phyloP scores from a whole-genome alignment of 1,139 yeast species.

The Blastobotrys proliferans region DNA sequence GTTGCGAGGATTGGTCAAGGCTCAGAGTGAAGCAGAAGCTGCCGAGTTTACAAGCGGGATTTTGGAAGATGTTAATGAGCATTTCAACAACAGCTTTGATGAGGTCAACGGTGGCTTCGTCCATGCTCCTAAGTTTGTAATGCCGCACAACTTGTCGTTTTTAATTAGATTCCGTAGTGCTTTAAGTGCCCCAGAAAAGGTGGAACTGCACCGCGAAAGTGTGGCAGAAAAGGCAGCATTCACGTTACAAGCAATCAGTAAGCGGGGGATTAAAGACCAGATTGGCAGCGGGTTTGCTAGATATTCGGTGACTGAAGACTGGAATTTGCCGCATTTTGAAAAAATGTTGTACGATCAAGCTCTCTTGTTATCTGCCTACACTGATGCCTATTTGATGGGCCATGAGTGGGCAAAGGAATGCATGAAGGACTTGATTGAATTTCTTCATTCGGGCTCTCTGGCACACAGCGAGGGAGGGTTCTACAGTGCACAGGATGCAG shows the following conservation, averaged over 20 bases:
- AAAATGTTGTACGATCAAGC: conserved; percentile 40
- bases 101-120: conserved; percentile 34
- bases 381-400: conserved; percentile 28
- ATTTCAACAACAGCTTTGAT: conserved; percentile 31
- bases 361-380: conserved; percentile 33
- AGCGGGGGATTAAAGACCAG: conserved; percentile 40
- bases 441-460: conserved; percentile 29
- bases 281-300: conserved; percentile 38
- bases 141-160: conserved; percentile 34
- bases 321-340: conserved; percentile 41
- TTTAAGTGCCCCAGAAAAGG: conserved; percentile 15
- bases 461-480: conserved; percentile 29
- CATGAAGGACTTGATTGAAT: conserved; percentile 29
- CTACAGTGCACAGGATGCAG: conserved; percentile 37
- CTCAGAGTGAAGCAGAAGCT: conserved; percentile 28
- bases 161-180: conserved; percentile 24
- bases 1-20: conserved; percentile 25
- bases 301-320: conserved; percentile 39
- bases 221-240: conserved; percentile 23
- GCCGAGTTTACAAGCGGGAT: conserved; percentile 20
- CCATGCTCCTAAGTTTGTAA: conserved; percentile 38
- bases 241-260: conserved; percentile 32
- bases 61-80: conserved; percentile 27
- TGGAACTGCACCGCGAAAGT: conserved; percentile 3
- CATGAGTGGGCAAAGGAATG: conserved; percentile 20